Base-by-base conservation (phyloP, 257 asterid species). In the Plectranthus barbatus region DNA sequence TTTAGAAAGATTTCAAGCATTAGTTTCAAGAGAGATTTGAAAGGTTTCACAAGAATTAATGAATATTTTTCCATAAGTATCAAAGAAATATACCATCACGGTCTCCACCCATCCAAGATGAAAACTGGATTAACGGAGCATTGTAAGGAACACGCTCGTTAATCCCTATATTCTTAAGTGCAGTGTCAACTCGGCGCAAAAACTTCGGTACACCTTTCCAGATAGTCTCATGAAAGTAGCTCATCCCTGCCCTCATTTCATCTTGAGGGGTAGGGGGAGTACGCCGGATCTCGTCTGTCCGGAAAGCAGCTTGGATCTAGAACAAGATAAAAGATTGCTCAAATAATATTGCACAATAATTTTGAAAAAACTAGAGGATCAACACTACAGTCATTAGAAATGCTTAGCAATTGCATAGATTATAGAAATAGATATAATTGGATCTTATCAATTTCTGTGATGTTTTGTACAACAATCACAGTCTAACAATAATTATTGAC, bases 61-160 rank as follows among this genome's bases (percentile, higher is more conserved):
- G n/a, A n/a, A n/a, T n/a, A n/a, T n/a, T n/a, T n/a, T n/a, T n/a
- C n/a, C n/a, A n/a, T n/a, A n/a, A n/a, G n/a, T n/a, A n/a, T n/a
- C n/a, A n/a, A n/a, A n/a, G n/a, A n/a, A n/a, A n/a, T n/a, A n/a
- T n/a, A n/a, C n/a, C 88, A 47, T 79, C 85, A 67, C 85, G 85
- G 51, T 82, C 88, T 57, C 83, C 85, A 66, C 83, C 88, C 87
- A 81, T 81, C 87, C 87, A 81, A 33, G 87, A 81, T 14, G 84
- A 81, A 51, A 81, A 81, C 20, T 81, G 87, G 54, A 81, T 81
- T 12, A 81, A 70, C 62, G 84, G 87, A 52, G 87, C 87, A 62
- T 81, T 81, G 69, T 81, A 79, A 11, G 84, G 87, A 66, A 81
- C 71, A 3, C 87, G 80, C 48, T 81, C 84, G 26, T 81, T 76